Base-by-base conservation (phyloP, 2,329 filamentous ascomycete species). In the Cyphellophora europaea region DNA sequence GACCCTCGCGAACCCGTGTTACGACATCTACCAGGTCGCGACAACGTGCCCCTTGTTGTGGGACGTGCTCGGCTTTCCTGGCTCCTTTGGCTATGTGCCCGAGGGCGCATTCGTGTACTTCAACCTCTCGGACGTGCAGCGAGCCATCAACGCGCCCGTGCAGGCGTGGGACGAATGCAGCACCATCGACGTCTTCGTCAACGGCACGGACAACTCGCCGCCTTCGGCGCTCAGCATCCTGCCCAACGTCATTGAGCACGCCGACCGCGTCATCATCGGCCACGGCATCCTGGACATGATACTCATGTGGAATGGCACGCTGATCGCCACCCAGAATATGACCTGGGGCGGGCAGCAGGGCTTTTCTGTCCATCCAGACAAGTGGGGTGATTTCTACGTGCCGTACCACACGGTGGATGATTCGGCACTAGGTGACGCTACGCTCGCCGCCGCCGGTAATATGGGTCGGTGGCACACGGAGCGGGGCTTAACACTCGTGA, bases 321-420 rank as follows among this genome's bases (percentile, higher is more conserved):
- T 89, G 2, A 62, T 85, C 5, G 70, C 71, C 1, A 77, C 88
- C 39, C 82, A 89, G 53, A 87, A 87, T 61, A 84, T 88, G 77
- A 87, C 81, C 0, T 89, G 77, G 76, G 74, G 74, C 38, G 82
- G 82, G 4, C 54, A 66, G 28, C 72, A 81, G 33, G 84, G 83
- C 0, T 88, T 89, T 64, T 71, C 77, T 44, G 53, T 56, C 2
- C 56, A 60, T 1, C 83, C 82, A 0, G 53, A 53, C 2, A 14
- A 40, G 10, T 49, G 42, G 32, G 68, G 75, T 33, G 74, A 77
- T 2, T 78, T 84, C 51, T 84, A 73, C 52, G 79, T 87, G 0
- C 82, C 82, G 0, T 77, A 74, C 51, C 74, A 79, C 46, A 50
- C 48, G 0, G 30, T 32, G 12, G 62, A 69, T 36, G 53, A 57